Evolutionary conservation across 1,139 yeast species (phyloP), one percentile per base, ranked within the genome.

Genomic region (Pichiaceae sp.): DNA sequence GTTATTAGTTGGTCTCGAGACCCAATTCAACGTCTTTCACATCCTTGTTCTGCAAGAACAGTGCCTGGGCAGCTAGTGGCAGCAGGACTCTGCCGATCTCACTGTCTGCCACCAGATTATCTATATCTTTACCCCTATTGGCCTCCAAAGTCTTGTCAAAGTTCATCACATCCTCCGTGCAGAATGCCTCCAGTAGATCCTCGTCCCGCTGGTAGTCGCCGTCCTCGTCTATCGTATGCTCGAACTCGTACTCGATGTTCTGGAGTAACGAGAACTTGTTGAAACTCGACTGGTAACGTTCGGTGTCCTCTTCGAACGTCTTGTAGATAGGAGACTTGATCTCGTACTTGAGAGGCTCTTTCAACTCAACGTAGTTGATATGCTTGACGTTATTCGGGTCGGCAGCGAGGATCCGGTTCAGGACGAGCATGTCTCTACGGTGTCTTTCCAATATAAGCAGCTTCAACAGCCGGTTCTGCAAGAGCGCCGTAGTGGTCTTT

Each of bases 61-160:
- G 45, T 1, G 52, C 55, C 35, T 53, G 56, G 1, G 62, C 53
- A n/a, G 63, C 63, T 23, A 57, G 38, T 1, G 63, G 63, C 20
- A 59, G 45, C 32, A 58, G 29, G 14, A 59, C 42, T 37, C 54
- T 49, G 6, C 50, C 53, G 12, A 58, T 46, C 33, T 47, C 46
- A 26, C 49, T 42, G 28, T 49, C 44, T 20, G 34, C 19, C 3
- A 44, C 32, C 5, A 49, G 42, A 24, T 46, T 48, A 14, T 41
- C 38, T 8, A 42, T 42, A 6, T 38, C 34, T 12, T 36, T 41
- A 2, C 40, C 35, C 15, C 38, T 37, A 15, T 35, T 29, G 17
- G 35, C 29, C 17, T 42, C 42, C 3, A 35, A 17, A 14, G 19
- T 23, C 14, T 43, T 38, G 27, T 45, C 43, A 33, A 56, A 57